These are phyloP conservation scores for Carex arenaria DNA, from an alignment of 202 grass and related monocot genomes.

Conservation along the genomic window DNA sequence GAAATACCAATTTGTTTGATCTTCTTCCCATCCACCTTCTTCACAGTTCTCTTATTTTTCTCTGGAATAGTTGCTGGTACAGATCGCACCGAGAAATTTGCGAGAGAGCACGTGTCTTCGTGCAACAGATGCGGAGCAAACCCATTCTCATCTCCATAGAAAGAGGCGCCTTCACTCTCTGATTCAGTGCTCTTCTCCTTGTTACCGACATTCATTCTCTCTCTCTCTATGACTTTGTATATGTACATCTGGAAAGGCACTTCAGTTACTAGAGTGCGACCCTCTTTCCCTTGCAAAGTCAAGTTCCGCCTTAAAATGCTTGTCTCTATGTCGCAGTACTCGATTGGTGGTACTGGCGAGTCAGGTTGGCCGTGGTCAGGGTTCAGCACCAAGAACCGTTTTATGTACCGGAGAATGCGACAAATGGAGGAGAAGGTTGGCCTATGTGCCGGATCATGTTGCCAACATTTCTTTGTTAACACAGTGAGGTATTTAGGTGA, in stretches of 20 bases:
- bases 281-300: slow-evolving; percentile 31
- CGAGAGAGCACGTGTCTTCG: slow-evolving; percentile 33
- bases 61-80: slow-evolving; percentile 26
- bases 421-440: slow-evolving; percentile 66
- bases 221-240: slow-evolving; percentile 67
- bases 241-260: slow-evolving; percentile 91
- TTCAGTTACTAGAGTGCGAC: slow-evolving; percentile 27
- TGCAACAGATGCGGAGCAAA: slow-evolving; percentile 3
- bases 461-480: slow-evolving; percentile 79
- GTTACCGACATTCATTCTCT: slow-evolving; percentile 31
- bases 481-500: slow-evolving; percentile 62
- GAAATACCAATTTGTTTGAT: slow-evolving; percentile 41
- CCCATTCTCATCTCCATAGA: slow-evolving; percentile 63
- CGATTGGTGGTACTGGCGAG: slow-evolving; percentile 29
- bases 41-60: slow-evolving; percentile 32
- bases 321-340: slow-evolving; percentile 69
- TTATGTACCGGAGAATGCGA: slow-evolving; percentile 65
- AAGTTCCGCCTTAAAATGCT: slow-evolving; percentile 47
- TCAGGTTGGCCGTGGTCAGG: slow-evolving; percentile 49
- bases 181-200: slow-evolving; percentile 46
- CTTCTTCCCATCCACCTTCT: slow-evolving; percentile 40
- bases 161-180: slow-evolving; percentile 43
- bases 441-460: slow-evolving; percentile 64
- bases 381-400: slow-evolving; percentile 71
- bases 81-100: slow-evolving; percentile 22